A percentile compares a stretch with the other conserved stretches of the same genome.
Evolutionary conservation across 148 eudicot genomes (phyloP).

Genomic region (Spergularia bocconei): DNA sequence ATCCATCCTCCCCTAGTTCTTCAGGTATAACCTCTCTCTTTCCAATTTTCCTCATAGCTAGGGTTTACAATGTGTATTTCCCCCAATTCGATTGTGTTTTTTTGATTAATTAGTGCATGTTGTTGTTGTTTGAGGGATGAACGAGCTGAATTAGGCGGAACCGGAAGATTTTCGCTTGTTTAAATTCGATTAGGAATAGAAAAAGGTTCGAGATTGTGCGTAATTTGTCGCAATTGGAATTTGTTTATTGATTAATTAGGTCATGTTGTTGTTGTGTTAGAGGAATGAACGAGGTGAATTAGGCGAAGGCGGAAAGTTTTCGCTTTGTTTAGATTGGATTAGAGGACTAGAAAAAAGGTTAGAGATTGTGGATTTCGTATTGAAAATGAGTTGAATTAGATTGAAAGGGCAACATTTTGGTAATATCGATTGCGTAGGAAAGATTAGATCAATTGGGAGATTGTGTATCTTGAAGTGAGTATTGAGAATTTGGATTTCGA

Average conservation of each 20-base stretch:
- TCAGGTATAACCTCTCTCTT: constrained; percentile 40
- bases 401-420: neutral
- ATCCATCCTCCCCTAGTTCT: constrained; percentile 70
- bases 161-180: neutral
- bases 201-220: neutral
- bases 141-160: neutral
- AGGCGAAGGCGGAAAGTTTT: neutral
- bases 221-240: neutral
- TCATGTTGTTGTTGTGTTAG: no score
- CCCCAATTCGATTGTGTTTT: neutral
- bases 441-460: neutral
- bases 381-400: neutral
- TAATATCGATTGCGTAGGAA: neutral
- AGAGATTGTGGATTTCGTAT: neutral
- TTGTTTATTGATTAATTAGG: neutral
- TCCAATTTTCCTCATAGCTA: neutral
- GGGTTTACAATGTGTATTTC: constrained; percentile 3
- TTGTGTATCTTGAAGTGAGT: neutral
- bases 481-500: no score
- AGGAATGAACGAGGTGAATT: neutral
- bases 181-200: neutral
- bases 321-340: neutral
- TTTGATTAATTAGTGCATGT: neutral
- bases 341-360: neutral
- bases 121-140: neutral